Percentiles rank a stretch among this genome's conserved stretches.
phyloP scores from a whole-genome alignment of 2,329 filamentous ascomycete genomes.

The Trichoderma sp. region DNA sequence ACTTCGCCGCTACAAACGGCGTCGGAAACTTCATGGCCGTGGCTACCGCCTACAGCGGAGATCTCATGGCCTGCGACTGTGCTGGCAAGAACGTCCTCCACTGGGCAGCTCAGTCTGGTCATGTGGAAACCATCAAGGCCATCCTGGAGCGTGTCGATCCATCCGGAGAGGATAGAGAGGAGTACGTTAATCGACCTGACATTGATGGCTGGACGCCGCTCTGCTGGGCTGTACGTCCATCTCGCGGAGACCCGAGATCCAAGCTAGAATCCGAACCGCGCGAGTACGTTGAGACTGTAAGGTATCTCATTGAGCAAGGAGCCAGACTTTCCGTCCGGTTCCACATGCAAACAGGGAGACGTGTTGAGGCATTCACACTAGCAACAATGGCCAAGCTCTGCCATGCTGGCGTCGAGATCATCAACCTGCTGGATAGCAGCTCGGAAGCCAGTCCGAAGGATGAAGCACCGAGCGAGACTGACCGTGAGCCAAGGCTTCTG shows the following conservation, averaged over 20 bases:
- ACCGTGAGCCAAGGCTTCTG: too few species aligned
- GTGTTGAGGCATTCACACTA: not conserved
- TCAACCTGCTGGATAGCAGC: not conserved
- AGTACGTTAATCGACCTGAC: not conserved
- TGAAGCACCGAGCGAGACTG: not conserved
- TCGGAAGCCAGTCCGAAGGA: not conserved
- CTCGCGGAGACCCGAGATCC: too few species aligned
- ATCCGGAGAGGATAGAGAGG: not conserved
- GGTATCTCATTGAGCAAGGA: not conserved
- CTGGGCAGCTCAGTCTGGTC: not conserved
- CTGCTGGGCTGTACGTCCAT: not conserved
- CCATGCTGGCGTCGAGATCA: not conserved
- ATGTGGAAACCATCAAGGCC: not conserved
- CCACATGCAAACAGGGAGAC: not conserved
- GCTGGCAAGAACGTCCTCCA: not conserved
- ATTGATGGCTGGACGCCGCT: conserved; percentile 5
- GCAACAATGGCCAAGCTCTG: not conserved
- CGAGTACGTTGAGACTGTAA: not conserved
- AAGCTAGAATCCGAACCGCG: not conserved
- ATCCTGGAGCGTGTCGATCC: not conserved
- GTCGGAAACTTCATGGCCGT: not conserved
- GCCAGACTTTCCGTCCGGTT: not conserved
- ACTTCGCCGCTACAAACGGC: not conserved
- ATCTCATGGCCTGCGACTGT: not conserved
- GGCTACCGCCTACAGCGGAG: not conserved